Base-by-base conservation (phyloP, 257 asterid species). In the Linderniella brevidens region DNA sequence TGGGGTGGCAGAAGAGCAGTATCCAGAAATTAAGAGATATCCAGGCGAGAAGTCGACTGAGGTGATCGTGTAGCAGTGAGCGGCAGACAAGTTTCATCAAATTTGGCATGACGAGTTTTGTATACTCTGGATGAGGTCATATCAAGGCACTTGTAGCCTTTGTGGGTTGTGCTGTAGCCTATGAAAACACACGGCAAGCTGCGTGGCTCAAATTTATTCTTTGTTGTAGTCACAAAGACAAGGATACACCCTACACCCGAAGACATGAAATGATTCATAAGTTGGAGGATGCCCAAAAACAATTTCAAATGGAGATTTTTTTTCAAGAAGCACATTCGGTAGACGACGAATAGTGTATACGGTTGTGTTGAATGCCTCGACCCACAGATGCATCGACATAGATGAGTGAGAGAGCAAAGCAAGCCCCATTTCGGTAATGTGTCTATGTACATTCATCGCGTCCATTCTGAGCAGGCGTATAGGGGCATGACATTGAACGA, bases 391-490 rank as follows among this genome's bases (percentile, higher is more conserved):
- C 4, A 44, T 4, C 10, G 49, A 17, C 15, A 18, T 18, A 44
- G 16, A 16, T 3, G 18, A 44, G 11, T 44, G 5, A 44, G 13
- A 44, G 11, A 44, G 19, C 10, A 44, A 12, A 11, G 49, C 49
- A 4, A 44, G 19, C 1, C 49, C 49, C 19, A 16, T 44, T 0
- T 44, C 49, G 6, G 49, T 44, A 9, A 13, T 44, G 18, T 44
- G 49, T 16, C 49, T 0, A 18, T 44, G 49, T 16, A 8, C 18
- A 17, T 44, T 44, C 49, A 12, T 15, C 49, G 11, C 49, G 15
- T 15, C 49, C 49, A 44, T 44, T 44, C 19, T 44, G 18, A 12
- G 49, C 49, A 44, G 49, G 49, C 15, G 19, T 44, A 16, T 44
- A 44, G 13, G 49, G 49, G 18, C 49, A 44, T 1, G 49, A 44